Percentiles rank a stretch among this genome's conserved stretches.
phyloP scores from a whole-genome alignment of 257 asterid genomes.

The Avicennia marina region DNA sequence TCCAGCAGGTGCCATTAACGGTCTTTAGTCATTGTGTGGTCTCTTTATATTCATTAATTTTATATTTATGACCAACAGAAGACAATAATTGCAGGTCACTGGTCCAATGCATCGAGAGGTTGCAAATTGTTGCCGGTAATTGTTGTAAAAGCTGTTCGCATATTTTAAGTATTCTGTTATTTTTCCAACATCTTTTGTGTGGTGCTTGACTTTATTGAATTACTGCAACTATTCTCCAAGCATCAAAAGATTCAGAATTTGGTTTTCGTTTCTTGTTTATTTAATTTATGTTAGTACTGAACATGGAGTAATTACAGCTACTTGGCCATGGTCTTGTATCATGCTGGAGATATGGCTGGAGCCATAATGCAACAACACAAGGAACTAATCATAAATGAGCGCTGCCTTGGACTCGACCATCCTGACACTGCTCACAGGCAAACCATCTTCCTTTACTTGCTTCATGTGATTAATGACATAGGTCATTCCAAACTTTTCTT shows the following conservation, averaged over 20 bases:
- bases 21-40: constrained; percentile 8
- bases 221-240: neutral
- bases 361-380: constrained; percentile 97
- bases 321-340: constrained; percentile 96
- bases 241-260: too few species aligned
- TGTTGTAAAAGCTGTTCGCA: constrained; percentile 1
- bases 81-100: constrained; percentile 64
- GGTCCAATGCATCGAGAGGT: constrained; percentile 99
- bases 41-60: constrained; percentile 1
- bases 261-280: neutral
- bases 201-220: neutral
- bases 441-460: too few species aligned
- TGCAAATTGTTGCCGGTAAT: constrained; percentile 97
- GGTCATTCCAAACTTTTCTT: too few species aligned
- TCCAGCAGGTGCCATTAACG: constrained; percentile 66
- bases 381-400: constrained; percentile 94
- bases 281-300: constrained; percentile 6
- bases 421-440: constrained; percentile 99
- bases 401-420: constrained; percentile 97
- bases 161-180: neutral
- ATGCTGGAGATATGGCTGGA: constrained; percentile 98
- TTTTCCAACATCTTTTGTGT: too few species aligned
- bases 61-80: neutral
- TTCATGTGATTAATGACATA: too few species aligned
- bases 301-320: constrained; percentile 40